phyloP scores from a whole-genome alignment of 306 rosid genomes.

The Castanea mollissima region DNA sequence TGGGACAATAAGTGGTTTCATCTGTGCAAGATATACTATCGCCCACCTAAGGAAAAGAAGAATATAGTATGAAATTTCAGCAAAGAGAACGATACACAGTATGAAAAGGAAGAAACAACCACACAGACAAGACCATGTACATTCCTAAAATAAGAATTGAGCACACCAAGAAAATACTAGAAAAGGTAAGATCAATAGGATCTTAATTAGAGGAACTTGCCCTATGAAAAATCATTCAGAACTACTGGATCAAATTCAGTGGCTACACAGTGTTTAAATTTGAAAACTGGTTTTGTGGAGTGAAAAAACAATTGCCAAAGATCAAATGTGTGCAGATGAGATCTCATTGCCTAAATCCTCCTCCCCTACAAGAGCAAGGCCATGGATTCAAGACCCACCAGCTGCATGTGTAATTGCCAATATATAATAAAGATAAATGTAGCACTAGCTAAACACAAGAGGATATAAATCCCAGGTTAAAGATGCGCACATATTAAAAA shows the following conservation, averaged over 20 bases:
- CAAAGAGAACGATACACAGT: too few relatives aligned
- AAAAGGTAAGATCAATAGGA: neutral
- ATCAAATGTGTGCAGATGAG: neutral
- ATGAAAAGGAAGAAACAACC: neutral
- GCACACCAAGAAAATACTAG: neutral
- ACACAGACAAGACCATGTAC: neutral
- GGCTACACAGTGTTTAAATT: neutral
- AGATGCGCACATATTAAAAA: neutral
- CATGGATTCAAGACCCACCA: too few relatives aligned
- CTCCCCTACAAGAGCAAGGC: too few relatives aligned
- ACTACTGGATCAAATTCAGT: neutral
- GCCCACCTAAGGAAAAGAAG: conserved; percentile 77
- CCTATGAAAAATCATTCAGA: too few relatives aligned
- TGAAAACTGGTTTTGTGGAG: neutral
- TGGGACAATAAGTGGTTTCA: conserved; percentile 98
- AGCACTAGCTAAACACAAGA: neutral
- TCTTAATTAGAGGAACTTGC: too few relatives aligned
- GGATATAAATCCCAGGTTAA: too few relatives aligned
- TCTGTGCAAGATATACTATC: conserved; percentile 91
- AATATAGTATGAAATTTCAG: conserved; percentile 6
- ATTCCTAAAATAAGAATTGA: neutral
- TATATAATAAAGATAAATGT: too few relatives aligned
- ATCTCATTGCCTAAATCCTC: neutral
- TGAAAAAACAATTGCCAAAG: neutral
- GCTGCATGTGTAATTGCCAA: too few relatives aligned